A percentile compares a stretch with the other conserved stretches of the same genome.
phyloP scores from a whole-genome alignment of 306 rosid genomes.

The Astragalus membranaceus region DNA sequence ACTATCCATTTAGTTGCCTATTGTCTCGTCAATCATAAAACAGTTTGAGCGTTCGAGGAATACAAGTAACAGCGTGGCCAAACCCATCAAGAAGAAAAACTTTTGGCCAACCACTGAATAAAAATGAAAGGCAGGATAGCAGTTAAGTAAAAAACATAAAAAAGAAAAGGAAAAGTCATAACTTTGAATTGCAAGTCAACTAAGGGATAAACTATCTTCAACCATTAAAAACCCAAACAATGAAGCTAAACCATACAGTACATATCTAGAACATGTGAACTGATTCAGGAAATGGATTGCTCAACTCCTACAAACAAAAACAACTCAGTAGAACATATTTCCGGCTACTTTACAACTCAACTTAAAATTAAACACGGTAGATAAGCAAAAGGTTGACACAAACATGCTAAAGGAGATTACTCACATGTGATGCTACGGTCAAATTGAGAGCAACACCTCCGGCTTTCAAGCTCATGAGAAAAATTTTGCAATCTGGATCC shows the following conservation, averaged over 20 bases:
- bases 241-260: neutral
- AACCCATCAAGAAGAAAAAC: neutral
- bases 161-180: neutral
- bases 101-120: neutral
- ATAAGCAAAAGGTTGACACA: neutral
- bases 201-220: neutral
- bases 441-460: conserved; percentile 97
- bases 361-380: neutral
- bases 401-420: conserved; percentile 21
- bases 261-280: neutral
- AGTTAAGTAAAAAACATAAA: neutral
- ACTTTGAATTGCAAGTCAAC: neutral
- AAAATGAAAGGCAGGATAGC: neutral
- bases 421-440: conserved; percentile 84
- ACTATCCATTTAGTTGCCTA: neutral
- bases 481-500: conserved; percentile 82
- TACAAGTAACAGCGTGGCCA: neutral
- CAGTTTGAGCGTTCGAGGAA: neutral
- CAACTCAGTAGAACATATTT: neutral
- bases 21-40: neutral
- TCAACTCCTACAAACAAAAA: neutral
- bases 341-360: neutral
- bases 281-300: neutral
- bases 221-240: neutral
- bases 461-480: conserved; percentile 97